A percentile compares a stretch with the other conserved stretches of the same genome.
Evolutionary conservation across 768 basidiomycete species (phyloP).

Genomic region (Xerocomus potaroensis): DNA sequence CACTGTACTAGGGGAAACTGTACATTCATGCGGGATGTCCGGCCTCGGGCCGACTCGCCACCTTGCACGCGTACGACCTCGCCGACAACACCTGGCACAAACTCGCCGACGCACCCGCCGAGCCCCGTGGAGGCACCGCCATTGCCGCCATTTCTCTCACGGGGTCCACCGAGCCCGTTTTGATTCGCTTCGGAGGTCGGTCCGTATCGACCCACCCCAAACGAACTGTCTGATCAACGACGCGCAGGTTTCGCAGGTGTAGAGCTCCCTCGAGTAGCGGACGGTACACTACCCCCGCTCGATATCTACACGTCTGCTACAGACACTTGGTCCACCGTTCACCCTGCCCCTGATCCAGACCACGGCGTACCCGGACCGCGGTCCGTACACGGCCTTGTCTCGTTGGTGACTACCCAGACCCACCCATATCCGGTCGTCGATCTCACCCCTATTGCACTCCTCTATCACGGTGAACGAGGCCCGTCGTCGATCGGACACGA

Average conservation of each 20-base stretch:
- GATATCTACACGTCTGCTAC: constrained; percentile 33
- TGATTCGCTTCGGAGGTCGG: constrained; percentile 37
- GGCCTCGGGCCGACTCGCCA: constrained; percentile 30
- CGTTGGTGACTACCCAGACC: constrained; percentile 19
- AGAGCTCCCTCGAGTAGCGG: constrained; percentile 28
- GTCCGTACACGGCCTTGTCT: constrained; percentile 34
- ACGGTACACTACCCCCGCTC: constrained; percentile 18
- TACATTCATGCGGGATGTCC: constrained; percentile 43
- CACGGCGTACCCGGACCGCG: constrained; percentile 31
- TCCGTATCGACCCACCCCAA: too few relatives aligned
- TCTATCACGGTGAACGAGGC: constrained; percentile 36
- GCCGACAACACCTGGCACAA: constrained; percentile 26
- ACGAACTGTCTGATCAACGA: background rate
- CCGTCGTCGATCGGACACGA: constrained; percentile 36
- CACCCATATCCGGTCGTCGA: background rate
- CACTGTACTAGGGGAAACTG: constrained; percentile 25
- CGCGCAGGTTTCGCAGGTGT: constrained; percentile 33
- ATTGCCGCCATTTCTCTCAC: constrained; percentile 25
- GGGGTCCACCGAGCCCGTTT: constrained; percentile 13
- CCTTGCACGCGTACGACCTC: constrained; percentile 34
- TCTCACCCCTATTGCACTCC: constrained; percentile 24
- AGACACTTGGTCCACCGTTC: constrained; percentile 20
- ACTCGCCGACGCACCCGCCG: constrained; percentile 35
- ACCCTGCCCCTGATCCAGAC: constrained; percentile 22
- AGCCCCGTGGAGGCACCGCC: constrained; percentile 39